Evolutionary conservation across 352 stramenopile genomes (phyloP).

Genomic region (Phytopythium helicoides): DNA sequence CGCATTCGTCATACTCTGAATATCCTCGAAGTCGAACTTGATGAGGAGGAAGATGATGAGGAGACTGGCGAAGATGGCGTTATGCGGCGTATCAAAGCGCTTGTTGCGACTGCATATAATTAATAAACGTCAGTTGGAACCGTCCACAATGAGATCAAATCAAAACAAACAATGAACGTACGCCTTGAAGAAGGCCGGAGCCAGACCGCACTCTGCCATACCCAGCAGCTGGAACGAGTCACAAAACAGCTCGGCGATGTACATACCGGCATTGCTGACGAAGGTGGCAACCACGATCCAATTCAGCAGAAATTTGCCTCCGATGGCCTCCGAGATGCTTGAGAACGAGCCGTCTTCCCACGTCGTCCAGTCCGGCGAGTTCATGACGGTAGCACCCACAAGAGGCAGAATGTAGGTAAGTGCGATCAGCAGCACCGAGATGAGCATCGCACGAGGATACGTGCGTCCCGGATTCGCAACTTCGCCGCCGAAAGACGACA

Average conservation of each 20-base stretch:
- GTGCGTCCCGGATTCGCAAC: constrained; percentile 73
- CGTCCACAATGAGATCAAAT: not conserved
- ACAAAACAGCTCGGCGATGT: constrained; percentile 90
- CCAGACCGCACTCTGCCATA: constrained; percentile 82
- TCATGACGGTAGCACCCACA: constrained; percentile 72
- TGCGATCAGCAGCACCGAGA: constrained; percentile 77
- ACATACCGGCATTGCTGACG: constrained; percentile 90
- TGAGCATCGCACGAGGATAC: constrained; percentile 83
- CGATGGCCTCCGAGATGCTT: constrained; percentile 77
- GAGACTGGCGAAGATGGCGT: constrained; percentile 36
- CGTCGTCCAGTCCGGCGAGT: constrained; percentile 55
- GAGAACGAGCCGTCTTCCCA: constrained; percentile 92
- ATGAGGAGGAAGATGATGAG: constrained; percentile 53
- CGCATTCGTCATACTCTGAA: constrained; percentile 88
- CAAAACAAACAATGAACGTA: constrained; percentile 30
- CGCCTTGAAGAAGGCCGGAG: constrained; percentile 78
- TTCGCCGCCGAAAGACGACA: constrained; percentile 88
- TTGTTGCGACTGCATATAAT: constrained; percentile 33
- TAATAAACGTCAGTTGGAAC: not conserved
- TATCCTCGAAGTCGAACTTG: constrained; percentile 68
- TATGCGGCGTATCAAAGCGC: constrained; percentile 49
- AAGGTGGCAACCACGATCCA: constrained; percentile 90
- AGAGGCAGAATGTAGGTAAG: constrained; percentile 89
- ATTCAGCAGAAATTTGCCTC: constrained; percentile 79
- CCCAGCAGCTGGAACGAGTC: constrained; percentile 88